Evolutionary conservation across 352 stramenopile genomes (phyloP).

Genomic region (Phytophthora pistaciae): DNA sequence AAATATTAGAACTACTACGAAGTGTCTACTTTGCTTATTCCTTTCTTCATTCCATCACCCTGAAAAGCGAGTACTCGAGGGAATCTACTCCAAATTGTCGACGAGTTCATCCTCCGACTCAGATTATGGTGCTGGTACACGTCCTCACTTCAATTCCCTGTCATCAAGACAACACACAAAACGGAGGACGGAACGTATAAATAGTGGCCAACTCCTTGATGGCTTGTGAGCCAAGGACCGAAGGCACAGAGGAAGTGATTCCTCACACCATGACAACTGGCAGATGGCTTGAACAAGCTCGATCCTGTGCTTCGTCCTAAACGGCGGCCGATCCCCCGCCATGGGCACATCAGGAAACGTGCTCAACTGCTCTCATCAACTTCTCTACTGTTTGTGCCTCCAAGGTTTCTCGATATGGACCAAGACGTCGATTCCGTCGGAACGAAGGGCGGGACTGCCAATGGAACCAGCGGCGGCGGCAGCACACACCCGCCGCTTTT

Average conservation of each 20-base stretch:
- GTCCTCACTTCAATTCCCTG: slow-evolving; percentile 8
- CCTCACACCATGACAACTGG: background rate
- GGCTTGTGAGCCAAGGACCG: slow-evolving; percentile 3
- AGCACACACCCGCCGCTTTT: slow-evolving; percentile 62
- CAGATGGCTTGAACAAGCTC: slow-evolving; percentile 13
- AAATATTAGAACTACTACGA: background rate
- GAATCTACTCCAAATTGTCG: background rate
- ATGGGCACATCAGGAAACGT: slow-evolving; percentile 19
- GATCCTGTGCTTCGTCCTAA: background rate
- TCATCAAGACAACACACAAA: background rate
- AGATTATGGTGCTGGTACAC: slow-evolving; percentile 7
- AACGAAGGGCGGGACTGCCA: slow-evolving; percentile 29
- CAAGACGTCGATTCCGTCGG: slow-evolving; percentile 17
- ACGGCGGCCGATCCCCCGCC: background rate
- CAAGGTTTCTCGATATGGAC: slow-evolving; percentile 21
- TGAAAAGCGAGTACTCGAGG: background rate
- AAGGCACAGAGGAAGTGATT: slow-evolving; percentile 5
- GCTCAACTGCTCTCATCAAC: slow-evolving; percentile 8
- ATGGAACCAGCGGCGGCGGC: slow-evolving; percentile 27
- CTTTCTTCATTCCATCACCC: background rate
- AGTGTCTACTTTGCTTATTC: no score
- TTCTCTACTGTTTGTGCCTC: background rate
- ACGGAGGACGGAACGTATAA: slow-evolving; percentile 19
- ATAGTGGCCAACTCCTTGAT: slow-evolving; percentile 19
- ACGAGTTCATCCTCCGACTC: slow-evolving; percentile 17